phyloP scores from a whole-genome alignment of 345 rosid species.

The Melaleuca quinquenervia region DNA sequence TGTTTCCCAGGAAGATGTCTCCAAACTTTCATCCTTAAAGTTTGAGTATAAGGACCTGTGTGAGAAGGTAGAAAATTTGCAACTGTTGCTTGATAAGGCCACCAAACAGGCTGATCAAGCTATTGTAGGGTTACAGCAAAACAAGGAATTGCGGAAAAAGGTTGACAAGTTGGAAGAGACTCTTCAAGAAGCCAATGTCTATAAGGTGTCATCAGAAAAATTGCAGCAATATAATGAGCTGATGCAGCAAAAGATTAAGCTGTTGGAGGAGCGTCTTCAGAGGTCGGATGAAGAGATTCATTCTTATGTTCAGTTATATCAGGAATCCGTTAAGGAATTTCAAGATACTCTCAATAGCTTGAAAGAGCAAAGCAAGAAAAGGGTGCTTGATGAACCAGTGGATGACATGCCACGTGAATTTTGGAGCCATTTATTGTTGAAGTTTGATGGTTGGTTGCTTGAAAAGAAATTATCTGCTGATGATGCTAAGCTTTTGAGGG shows the following conservation, averaged over 20 bases:
- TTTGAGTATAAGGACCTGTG: slow-evolving; percentile 62
- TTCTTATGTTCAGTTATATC: slow-evolving; percentile 66
- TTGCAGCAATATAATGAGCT: slow-evolving; percentile 69
- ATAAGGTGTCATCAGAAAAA: slow-evolving; percentile 67
- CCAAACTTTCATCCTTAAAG: slow-evolving; percentile 53
- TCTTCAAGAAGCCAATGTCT: slow-evolving; percentile 59
- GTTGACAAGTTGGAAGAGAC: slow-evolving; percentile 78
- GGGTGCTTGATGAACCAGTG: slow-evolving; percentile 46
- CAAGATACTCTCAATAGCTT: slow-evolving; percentile 70
- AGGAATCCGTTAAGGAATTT: slow-evolving; percentile 75
- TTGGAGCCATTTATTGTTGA: slow-evolving; percentile 82
- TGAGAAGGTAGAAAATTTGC: slow-evolving; percentile 63
- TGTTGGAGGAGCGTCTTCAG: slow-evolving; percentile 74
- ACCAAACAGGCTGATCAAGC: slow-evolving; percentile 86
- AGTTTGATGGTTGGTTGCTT: slow-evolving; percentile 90
- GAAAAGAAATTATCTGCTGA: slow-evolving; percentile 59
- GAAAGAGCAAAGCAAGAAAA: slow-evolving; percentile 70
- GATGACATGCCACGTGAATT: slow-evolving; percentile 83
- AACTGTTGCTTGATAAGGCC: slow-evolving; percentile 52
- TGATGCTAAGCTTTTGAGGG: slow-evolving; percentile 68
- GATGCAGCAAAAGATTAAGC: slow-evolving; percentile 73
- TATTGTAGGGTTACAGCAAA: slow-evolving; percentile 62
- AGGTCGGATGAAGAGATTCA: slow-evolving; percentile 83
- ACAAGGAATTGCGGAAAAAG: slow-evolving; percentile 65
- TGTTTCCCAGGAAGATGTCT: slow-evolving; percentile 59